Evolutionary conservation across 1,284 basidiomycete genomes (phyloP).

Genomic region (Austroboletus olivaceoglutinosus): DNA sequence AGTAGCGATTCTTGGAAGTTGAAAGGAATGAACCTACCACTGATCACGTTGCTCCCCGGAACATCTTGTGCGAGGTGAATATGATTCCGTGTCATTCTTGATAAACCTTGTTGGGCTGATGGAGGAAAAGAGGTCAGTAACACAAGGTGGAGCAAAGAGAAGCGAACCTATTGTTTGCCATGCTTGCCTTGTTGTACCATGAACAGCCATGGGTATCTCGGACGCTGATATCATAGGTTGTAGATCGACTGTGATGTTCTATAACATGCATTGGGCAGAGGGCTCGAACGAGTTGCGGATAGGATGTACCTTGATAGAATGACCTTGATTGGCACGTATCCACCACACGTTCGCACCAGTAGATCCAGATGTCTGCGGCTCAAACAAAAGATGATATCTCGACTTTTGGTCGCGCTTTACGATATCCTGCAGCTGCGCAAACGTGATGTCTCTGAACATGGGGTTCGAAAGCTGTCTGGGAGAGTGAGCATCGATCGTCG

Average conservation of each 20-base stretch:
- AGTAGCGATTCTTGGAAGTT: neutral
- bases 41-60: slow-evolving; percentile 61
- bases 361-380: slow-evolving; percentile 44
- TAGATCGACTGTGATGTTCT: slow-evolving; percentile 70
- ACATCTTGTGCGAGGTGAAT: slow-evolving; percentile 84
- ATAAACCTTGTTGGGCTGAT: slow-evolving; percentile 67
- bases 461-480: slow-evolving; percentile 49
- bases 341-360: slow-evolving; percentile 55
- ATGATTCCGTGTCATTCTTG: slow-evolving; percentile 84
- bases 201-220: slow-evolving; percentile 75
- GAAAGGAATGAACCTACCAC: slow-evolving; percentile 50
- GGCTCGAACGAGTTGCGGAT: neutral
- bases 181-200: slow-evolving; percentile 67
- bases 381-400: slow-evolving; percentile 69
- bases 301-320: slow-evolving; percentile 69
- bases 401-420: slow-evolving; percentile 77
- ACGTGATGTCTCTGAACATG: slow-evolving; percentile 51
- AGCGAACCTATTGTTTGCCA: slow-evolving; percentile 65
- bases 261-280: neutral
- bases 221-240: slow-evolving; percentile 56
- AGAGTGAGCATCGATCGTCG: slow-evolving; percentile 4
- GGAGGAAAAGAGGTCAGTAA: neutral
- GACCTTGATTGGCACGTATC: slow-evolving; percentile 94
- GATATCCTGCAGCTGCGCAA: slow-evolving; percentile 63
- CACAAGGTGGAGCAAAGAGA: neutral